A percentile compares a stretch with the other conserved stretches of the same genome.
Evolutionary conservation across 2,329 filamentous ascomycete species (phyloP).

Genomic region (Diaporthe citri): DNA sequence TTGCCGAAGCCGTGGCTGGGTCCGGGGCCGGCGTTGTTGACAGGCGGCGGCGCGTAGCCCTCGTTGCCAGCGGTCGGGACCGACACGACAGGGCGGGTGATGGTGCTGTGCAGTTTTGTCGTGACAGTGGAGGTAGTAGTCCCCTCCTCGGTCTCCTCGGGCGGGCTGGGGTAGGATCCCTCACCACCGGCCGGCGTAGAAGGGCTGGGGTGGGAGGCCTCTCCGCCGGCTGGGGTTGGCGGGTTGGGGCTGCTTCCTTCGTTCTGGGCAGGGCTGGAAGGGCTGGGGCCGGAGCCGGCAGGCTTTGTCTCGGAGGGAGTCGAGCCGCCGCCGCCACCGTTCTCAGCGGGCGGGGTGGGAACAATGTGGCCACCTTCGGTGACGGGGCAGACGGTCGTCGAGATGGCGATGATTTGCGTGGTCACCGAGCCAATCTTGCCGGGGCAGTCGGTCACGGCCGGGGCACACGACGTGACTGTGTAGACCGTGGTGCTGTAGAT

Average conservation of each 20-base stretch:
- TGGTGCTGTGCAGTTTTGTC: conserved; percentile 31
- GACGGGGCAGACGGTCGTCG: conserved; percentile 60
- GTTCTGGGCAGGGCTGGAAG: background rate
- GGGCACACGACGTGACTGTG: conserved; percentile 68
- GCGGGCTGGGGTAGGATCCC: conserved; percentile 4
- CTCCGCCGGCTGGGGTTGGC: background rate
- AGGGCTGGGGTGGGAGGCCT: conserved; percentile 17
- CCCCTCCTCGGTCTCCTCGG: conserved; percentile 7
- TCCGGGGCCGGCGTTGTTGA: conserved; percentile 35
- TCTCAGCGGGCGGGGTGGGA: conserved; percentile 30
- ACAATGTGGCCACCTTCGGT: conserved; percentile 14
- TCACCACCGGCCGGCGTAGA: background rate
- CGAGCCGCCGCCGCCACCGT: conserved; percentile 3
- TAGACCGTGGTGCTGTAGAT: conserved; percentile 58
- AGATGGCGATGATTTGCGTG: conserved; percentile 56
- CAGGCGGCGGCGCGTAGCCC: conserved; percentile 12
- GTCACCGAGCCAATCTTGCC: conserved; percentile 50
- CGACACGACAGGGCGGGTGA: conserved; percentile 37
- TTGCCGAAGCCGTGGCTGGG: conserved; percentile 32
- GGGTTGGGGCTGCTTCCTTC: background rate
- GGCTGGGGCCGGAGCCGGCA: background rate
- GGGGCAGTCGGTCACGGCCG: conserved; percentile 56
- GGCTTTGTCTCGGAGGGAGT: conserved; percentile 2
- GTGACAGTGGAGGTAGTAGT: conserved; percentile 8
- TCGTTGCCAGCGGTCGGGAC: conserved; percentile 21